Percentiles rank a stretch among this genome's conserved stretches.
These are phyloP conservation scores for Bimuria novae-zelandiae DNA, from an alignment of 2,329 filamentous ascomycete species.

Conservation along the genomic window DNA sequence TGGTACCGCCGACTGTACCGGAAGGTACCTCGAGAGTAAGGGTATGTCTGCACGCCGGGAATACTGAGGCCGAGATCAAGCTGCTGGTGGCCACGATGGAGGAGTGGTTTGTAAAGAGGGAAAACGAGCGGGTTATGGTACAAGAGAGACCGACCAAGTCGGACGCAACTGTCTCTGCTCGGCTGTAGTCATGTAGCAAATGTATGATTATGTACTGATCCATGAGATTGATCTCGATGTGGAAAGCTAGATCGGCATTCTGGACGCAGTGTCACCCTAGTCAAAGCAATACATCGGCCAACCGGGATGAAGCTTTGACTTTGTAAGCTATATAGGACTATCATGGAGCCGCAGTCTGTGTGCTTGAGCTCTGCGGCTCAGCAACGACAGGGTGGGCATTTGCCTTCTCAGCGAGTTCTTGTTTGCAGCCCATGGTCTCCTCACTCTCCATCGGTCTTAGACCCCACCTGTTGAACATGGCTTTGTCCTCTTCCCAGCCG, in stretches of 20 bases:
- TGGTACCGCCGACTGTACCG: slow-evolving; percentile 50
- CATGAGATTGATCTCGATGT: not conserved
- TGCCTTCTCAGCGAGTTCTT: slow-evolving; percentile 24
- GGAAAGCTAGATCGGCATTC: too few species aligned
- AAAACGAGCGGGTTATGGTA: not conserved
- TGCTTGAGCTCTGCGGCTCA: slow-evolving; percentile 11
- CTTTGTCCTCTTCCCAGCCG: slow-evolving; percentile 86
- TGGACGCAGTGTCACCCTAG: too few species aligned
- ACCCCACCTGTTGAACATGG: slow-evolving; percentile 83
- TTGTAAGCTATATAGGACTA: too few species aligned
- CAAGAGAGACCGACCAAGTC: not conserved
- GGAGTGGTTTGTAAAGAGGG: slow-evolving; percentile 30
- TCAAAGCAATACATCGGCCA: too few species aligned
- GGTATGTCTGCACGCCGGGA: slow-evolving; percentile 49
- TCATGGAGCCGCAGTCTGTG: slow-evolving; percentile 12
- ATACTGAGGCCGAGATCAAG: slow-evolving; percentile 45
- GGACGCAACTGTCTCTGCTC: not conserved
- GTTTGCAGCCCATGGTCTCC: slow-evolving; percentile 40
- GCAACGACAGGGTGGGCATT: slow-evolving; percentile 17
- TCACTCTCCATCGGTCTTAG: slow-evolving; percentile 70
- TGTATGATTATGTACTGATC: not conserved
- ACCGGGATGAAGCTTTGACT: too few species aligned
- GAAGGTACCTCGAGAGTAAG: slow-evolving; percentile 47
- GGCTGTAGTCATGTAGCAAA: not conserved
- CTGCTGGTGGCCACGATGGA: slow-evolving; percentile 37